Evolutionary conservation across 768 basidiomycete species (phyloP), one percentile per base, ranked within the genome.

Genomic region (Myochromella boudieri): DNA sequence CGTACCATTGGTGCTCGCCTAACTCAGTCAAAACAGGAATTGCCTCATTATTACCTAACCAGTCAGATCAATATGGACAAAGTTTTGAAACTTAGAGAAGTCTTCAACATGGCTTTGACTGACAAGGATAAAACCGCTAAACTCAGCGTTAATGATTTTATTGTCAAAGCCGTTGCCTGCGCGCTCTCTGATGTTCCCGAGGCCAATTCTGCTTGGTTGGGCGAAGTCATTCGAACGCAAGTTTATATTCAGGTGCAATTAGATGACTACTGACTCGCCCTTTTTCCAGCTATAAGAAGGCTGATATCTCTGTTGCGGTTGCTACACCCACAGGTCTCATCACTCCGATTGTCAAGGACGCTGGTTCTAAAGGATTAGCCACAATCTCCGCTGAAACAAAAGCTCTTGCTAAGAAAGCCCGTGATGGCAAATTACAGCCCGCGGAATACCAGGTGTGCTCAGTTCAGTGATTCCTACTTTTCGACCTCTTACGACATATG

Each of bases 1-100:
- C 90, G 91, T 57, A 85, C 83, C 32, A 99, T 99, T 63, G 97
- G 91, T 46, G 57, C 82, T 31, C 89, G 97, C 56, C 82, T 99
- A 54, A 82, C 85, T 0, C 90, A 97, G 71, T 91, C 91, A 49
- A 98, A 97, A 71, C 87, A 91, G 68, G 86, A 92, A 58, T 61
- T 93, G n/a, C 97, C 97, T 4, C 95, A 98, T 66, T 99, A 95
- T 72, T 98, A 98, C 68, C 69, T 97, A 57, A 97, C 97, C 3
- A 81, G 91, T 33, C 91, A 97, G 60, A 78, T 98, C 66, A 86
- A 88, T 74, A 97, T 99, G 94, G 95, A 92, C 76, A 90, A 91
- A 76, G 85, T 93, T 15, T 66, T 89, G 63, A 98, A 97, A 71
- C 79, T 99, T 53, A 80, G 97, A 39, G 85, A 95, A 68, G 86